Evolutionary conservation across 148 eudicot species (phyloP).

Genomic region (Linanthus parryae): DNA sequence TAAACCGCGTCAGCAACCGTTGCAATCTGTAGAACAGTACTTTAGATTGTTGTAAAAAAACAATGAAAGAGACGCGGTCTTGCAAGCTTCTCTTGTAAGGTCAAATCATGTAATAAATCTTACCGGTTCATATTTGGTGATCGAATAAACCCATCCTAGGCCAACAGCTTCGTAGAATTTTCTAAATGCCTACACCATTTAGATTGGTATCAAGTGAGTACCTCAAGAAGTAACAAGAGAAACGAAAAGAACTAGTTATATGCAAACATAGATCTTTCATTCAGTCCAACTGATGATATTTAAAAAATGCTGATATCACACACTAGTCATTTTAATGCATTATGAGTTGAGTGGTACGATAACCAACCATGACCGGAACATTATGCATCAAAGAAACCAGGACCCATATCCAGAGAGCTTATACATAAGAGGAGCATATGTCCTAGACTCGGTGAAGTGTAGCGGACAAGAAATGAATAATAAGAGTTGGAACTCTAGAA

Average conservation of each 20-base stretch:
- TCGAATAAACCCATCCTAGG: conserved; percentile 93
- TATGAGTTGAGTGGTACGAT: background rate
- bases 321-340: background rate
- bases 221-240: background rate
- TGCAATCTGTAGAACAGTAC: conserved; percentile 44
- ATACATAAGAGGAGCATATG: too few relatives aligned
- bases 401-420: too few relatives aligned
- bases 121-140: conserved; percentile 90
- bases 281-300: background rate
- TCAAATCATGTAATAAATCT: conserved; percentile 9
- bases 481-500: too few relatives aligned
- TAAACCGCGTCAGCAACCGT: conserved; percentile 70
- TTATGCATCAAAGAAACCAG: too few relatives aligned
- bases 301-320: background rate
- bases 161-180: conserved; percentile 90
- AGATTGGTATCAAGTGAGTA: background rate
- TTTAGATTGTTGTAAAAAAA: conserved; percentile 5
- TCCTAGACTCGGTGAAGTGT: too few relatives aligned
- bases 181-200: conserved; percentile 57
- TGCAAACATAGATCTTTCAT: too few relatives aligned
- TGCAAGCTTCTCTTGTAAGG: background rate
- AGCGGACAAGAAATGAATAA: too few relatives aligned
- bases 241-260: too few relatives aligned
- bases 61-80: background rate
- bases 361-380: background rate